Base-by-base conservation (phyloP, 495 filamentous ascomycete genomes). In the Talaromyces adpressus region DNA sequence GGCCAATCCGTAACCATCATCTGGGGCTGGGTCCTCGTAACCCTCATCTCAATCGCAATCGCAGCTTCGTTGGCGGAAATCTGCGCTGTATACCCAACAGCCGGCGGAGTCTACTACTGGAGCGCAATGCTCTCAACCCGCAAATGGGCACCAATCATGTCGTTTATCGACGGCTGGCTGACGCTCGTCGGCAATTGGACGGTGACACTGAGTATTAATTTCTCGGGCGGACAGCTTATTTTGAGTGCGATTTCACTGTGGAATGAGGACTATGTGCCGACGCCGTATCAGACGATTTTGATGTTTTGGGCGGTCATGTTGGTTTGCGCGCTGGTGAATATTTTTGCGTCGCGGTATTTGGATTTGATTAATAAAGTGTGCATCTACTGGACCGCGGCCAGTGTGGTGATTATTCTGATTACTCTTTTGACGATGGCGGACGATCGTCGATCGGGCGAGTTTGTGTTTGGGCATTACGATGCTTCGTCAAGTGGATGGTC, bases 61-160 rank as follows among this genome's bases (percentile, higher is more conserved):
- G 87, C 89, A 14, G 85, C 87, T 4, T 90, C 87, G 1, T 75
- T 92, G 29, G 88, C 89, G n/a, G 89, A 92, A 69, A 91, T 91
- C 70, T 79, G 89, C 59, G 85, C 84, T 30, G 89, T 88, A 6
- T 91, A 87, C 66, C 89, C 89, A 7, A 91, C 87, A 18, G 79
- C 83, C 54, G 82, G 82, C 36, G 87, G 87, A 6, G 87, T 89
- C 61, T 91, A 91, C 65, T 87, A 90, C 72, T 91, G 89, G 89
- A 89, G 87, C 12, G 87, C 88, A 7, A 87, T 89, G 71, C 78
- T 83, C 20, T 74, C 77, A 1, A 77, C 77, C 62, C 77, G 72
- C 60, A 72, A 73, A 62, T 90, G 83, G 82, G 85, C 83, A 4
- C 84, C 84, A 6, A 70, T 87, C 53, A 79, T 91, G 63, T 85